Conservation (phyloP, 2,329 filamentous ascomycete species). For the Pseudogymnoascus sp. region DNA sequence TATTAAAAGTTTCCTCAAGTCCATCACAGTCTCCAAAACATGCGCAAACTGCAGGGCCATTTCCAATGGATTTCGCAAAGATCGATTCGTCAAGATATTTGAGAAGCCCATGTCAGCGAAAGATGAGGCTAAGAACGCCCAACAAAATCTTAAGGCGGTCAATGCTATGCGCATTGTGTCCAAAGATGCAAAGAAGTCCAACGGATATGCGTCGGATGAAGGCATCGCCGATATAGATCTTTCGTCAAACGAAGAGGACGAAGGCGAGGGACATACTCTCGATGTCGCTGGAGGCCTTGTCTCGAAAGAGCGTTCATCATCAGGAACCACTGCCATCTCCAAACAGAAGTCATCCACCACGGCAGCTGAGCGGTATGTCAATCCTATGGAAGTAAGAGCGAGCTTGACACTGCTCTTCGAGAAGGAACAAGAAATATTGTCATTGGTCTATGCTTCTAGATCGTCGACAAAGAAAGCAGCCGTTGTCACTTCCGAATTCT, state of each 20-base stretch:
- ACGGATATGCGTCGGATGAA: conserved; percentile 51
- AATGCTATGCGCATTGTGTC: conserved; percentile 33
- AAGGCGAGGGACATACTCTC: conserved; percentile 41
- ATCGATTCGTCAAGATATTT: conserved; percentile 89
- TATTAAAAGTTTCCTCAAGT: conserved; percentile 74
- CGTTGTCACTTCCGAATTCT: conserved; percentile 75
- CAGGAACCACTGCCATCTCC: conserved; percentile 31
- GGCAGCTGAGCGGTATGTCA: conserved; percentile 65
- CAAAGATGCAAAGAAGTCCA: conserved; percentile 37
- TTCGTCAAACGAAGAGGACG: conserved; percentile 42
- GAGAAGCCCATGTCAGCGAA: conserved; percentile 71
- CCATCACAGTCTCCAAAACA: conserved; percentile 61
- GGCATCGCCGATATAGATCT: conserved; percentile 61
- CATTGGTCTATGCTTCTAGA: conserved; percentile 77
- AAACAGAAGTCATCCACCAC: conserved; percentile 36
- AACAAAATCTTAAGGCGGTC: conserved; percentile 49
- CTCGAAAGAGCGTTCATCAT: conserved; percentile 30
- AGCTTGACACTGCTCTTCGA: conserved; percentile 74
- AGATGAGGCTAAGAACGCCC: conserved; percentile 70
- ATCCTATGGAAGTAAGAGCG: conserved; percentile 74
- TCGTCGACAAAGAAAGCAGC: conserved; percentile 47
- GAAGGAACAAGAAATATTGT: conserved; percentile 76
- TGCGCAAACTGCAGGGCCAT: conserved; percentile 65
- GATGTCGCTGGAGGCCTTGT: conserved; percentile 53
- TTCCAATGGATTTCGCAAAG: conserved; percentile 79